Evolutionary conservation across 129 eudicot genomes (phyloP).

Genomic region (Escallonia herrerae): DNA sequence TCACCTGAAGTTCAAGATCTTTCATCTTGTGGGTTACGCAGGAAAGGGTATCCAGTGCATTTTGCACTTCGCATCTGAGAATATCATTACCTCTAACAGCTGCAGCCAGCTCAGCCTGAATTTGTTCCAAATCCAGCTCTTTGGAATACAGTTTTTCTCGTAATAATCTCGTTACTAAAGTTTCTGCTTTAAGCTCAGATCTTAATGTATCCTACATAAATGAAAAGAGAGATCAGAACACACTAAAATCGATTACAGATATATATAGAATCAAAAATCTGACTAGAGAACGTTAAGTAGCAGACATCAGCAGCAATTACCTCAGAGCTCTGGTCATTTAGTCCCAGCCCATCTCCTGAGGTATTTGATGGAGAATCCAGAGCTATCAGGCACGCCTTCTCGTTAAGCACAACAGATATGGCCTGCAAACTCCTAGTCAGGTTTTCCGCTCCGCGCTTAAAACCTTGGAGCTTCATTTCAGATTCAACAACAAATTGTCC

Average conservation of each 20-base stretch:
- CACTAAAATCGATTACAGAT: background rate
- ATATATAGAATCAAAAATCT: background rate
- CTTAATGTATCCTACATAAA: conserved; percentile 38
- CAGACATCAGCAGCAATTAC: conserved; percentile 23
- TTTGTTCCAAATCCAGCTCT: conserved; percentile 74
- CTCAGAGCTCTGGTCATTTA: conserved; percentile 35
- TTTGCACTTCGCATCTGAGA: conserved; percentile 77
- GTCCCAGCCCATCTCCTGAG: conserved; percentile 13
- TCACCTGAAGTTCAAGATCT: conserved; percentile 87
- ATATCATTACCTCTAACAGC: conserved; percentile 76
- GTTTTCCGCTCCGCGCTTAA: conserved; percentile 57
- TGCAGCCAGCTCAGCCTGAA: conserved; percentile 84
- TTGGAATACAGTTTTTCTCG: conserved; percentile 69
- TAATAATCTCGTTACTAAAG: conserved; percentile 58
- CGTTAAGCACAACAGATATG: conserved; percentile 44
- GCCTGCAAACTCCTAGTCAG: conserved; percentile 49
- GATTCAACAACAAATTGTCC: conserved; percentile 67
- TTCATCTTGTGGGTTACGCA: conserved; percentile 75
- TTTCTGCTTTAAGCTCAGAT: conserved; percentile 82
- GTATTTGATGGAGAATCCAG: conserved; percentile 14
- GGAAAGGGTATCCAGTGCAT: conserved; percentile 67
- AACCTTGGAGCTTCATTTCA: conserved; percentile 80
- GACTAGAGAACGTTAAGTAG: background rate
- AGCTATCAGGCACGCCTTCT: conserved; percentile 22
- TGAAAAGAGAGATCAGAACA: conserved; percentile 10